Evolutionary conservation across 2,329 filamentous ascomycete genomes (phyloP), one percentile per base, ranked within the genome.

Genomic region (Monosporascus cannonballus): DNA sequence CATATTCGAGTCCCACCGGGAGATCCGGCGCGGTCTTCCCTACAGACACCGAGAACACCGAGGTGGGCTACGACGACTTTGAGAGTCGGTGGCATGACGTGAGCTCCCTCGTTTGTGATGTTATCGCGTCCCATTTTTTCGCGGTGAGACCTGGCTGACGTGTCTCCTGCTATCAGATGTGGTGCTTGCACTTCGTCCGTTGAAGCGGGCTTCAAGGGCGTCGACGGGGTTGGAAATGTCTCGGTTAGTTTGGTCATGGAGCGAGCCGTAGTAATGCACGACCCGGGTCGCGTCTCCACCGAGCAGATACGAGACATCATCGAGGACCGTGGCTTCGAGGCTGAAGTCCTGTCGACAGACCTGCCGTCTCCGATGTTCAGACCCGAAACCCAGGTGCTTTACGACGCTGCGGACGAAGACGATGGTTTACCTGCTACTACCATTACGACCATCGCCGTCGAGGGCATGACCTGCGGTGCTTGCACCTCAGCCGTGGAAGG

Each of bases 151-250:
- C 38, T n/a, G 22, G 38, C 37, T 49, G 39, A 27, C 14, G 42
- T n/a, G 42, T 30, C 38, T 80, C 76, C 81, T 78, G 9, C 30
- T 14, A 34, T 14, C 30, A 84, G 80, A 59, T 99, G 94, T 73
- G 92, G 93, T 67, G 87, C 93, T 61, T 99, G 94, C 69, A 96
- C 93, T 27, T 95, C 92, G 45, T 87, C 94, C n/a, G 87, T 99
- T 61, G 93, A 97, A 77, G 83, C 87, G 54, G 94, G 89, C 60
- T 96, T 99, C 73, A 87, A 90, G 64, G 83, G 81, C 59, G 80
- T 96, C 5, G 78, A 87, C 39, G 93, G 94, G 51, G 85, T 94
- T 9, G 89, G 87, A 57, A 90, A 80, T 61, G 90, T 97, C 54
- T 95, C 91, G 9, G 88, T 99, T 63, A 96, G 90, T 68, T 76